Percentiles rank a stretch among this genome's conserved stretches.
phyloP scores from a whole-genome alignment of 2,329 filamentous ascomycete genomes.

The Colletotrichum horii region DNA sequence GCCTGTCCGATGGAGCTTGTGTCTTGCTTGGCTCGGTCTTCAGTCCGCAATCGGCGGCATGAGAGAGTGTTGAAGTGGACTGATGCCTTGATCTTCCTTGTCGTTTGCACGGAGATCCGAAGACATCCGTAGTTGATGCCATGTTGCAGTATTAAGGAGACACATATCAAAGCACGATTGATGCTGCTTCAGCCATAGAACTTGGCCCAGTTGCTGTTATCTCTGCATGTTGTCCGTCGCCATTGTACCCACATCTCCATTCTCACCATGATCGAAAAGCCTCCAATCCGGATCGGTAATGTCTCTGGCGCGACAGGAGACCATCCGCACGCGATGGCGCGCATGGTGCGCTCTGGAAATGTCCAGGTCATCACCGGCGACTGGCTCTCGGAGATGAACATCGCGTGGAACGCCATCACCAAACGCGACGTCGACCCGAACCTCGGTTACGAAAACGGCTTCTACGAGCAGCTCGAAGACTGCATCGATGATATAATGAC shows the following conservation, averaged over 20 bases:
- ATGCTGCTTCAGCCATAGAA: background rate
- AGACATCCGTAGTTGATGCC: background rate
- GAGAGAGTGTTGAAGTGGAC: background rate
- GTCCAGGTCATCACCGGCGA: constrained; percentile 42
- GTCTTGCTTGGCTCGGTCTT: background rate
- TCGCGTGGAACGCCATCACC: constrained; percentile 46
- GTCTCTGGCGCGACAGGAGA: constrained; percentile 37
- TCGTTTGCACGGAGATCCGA: background rate
- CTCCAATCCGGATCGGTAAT: constrained; percentile 21
- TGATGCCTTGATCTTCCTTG: background rate
- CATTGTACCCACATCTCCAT: background rate
- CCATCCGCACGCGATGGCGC: constrained; percentile 36
- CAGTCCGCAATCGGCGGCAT: background rate
- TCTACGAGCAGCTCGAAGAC: constrained; percentile 34
- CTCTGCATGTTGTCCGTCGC: rapidly evolving
- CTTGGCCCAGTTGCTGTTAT: background rate
- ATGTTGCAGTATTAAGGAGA: background rate
- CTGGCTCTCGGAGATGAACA: constrained; percentile 54
- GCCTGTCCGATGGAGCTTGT: background rate
- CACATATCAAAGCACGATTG: background rate
- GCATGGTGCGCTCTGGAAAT: constrained; percentile 35
- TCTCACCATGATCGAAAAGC: constrained; percentile 30
- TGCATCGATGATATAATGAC: constrained; percentile 40
- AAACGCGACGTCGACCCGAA: constrained; percentile 23
- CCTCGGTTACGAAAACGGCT: constrained; percentile 18